A percentile compares a stretch with the other conserved stretches of the same genome.
These are phyloP conservation scores for Colletotrichum tropicale DNA, from an alignment of 2,329 filamentous ascomycete species.

Conservation along the genomic window DNA sequence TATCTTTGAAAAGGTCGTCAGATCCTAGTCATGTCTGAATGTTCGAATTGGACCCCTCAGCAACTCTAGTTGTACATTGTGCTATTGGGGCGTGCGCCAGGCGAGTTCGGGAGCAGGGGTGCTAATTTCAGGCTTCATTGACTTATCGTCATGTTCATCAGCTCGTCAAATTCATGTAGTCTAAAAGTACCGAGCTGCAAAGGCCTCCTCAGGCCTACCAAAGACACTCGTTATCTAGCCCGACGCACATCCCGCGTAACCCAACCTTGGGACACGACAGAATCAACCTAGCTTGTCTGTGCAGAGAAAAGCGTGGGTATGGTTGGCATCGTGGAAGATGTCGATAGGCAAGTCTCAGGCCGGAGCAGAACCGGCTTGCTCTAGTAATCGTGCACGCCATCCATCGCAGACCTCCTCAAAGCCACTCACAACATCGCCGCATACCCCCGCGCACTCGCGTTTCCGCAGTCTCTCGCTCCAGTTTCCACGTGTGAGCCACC, in stretches of 20 bases:
- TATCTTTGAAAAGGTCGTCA: neutral
- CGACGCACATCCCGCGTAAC: neutral
- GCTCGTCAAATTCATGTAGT: conserved; percentile 19
- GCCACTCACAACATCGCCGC: conserved; percentile 85
- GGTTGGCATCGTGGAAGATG: neutral
- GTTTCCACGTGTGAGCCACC: conserved; percentile 80
- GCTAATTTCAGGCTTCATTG: neutral
- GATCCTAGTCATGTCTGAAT: neutral
- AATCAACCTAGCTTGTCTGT: neutral
- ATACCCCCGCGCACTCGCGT: conserved; percentile 83
- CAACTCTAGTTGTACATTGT: neutral
- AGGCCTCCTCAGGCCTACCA: neutral
- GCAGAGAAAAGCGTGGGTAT: neutral
- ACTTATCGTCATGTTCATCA: neutral
- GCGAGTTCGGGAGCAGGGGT: neutral
- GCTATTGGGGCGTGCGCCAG: neutral
- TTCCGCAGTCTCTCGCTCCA: conserved; percentile 80
- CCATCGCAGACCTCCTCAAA: conserved; percentile 90
- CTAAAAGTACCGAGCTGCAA: neutral
- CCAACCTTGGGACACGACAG: neutral
- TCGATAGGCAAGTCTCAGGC: conserved; percentile 30
- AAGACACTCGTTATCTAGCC: neutral
- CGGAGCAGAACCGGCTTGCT: conserved; percentile 58
- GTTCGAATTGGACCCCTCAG: neutral
- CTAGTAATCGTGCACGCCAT: conserved; percentile 79